Percentiles rank a stretch among this genome's conserved stretches.
Evolutionary conservation across 805 yeast genomes (phyloP).

Genomic region (Priceomyces melissophilus): DNA sequence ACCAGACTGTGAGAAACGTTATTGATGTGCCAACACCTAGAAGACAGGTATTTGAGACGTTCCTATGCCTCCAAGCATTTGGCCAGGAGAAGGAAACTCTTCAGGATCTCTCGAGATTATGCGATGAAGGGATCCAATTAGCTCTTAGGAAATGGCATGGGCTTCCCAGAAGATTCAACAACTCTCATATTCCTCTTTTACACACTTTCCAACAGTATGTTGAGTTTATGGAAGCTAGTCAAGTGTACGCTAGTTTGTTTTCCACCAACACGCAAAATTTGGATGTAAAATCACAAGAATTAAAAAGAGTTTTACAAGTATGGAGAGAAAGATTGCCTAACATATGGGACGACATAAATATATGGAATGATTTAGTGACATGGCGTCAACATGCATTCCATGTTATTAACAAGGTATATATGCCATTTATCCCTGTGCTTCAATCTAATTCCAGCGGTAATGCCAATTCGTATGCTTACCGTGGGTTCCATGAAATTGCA

Average conservation of each 20-base stretch:
- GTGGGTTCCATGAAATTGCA: conserved; percentile 98
- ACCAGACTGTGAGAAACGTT: conserved; percentile 89
- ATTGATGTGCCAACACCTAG: conserved; percentile 99
- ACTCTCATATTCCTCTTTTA: conserved; percentile 83
- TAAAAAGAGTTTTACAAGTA: conserved; percentile 90
- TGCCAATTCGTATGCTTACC: conserved; percentile 88
- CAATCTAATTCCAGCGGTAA: conserved; percentile 64
- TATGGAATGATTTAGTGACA: conserved; percentile 96
- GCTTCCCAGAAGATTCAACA: conserved; percentile 69
- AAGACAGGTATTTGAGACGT: conserved; percentile 92
- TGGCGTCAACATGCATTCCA: conserved; percentile 99
- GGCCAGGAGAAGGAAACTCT: conserved; percentile 87
- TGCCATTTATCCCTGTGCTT: conserved; percentile 84
- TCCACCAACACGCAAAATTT: conserved; percentile 89
- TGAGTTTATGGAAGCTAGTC: conserved; percentile 96
- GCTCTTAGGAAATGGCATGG: conserved; percentile 92
- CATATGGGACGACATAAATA: conserved; percentile 93
- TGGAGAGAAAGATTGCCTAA: conserved; percentile 98
- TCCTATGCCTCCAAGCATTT: conserved; percentile 86
- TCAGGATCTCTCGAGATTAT: conserved; percentile 77
- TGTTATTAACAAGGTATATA: conserved; percentile 88
- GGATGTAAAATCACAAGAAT: conserved; percentile 89
- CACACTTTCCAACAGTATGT: conserved; percentile 97
- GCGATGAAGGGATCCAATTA: conserved; percentile 95
- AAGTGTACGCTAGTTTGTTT: conserved; percentile 81